Percentiles rank a stretch among this genome's conserved stretches.
Evolutionary conservation across 2,329 filamentous ascomycete genomes (phyloP).

Genomic region (Immersiporthe knoxdaviesiana): DNA sequence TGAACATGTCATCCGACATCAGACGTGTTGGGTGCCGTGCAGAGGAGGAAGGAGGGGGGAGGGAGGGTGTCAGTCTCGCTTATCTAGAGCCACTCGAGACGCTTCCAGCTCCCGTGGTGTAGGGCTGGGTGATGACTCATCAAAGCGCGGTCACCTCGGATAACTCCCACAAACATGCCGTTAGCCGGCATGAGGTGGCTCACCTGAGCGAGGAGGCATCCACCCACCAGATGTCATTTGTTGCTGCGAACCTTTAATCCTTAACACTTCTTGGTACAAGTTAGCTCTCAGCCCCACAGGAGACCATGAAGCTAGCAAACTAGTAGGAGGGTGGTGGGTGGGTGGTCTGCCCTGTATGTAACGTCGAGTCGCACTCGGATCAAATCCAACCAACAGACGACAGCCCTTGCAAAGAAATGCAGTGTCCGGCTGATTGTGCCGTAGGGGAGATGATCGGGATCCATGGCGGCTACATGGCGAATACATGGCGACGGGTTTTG

Average conservation of each 20-base stretch:
- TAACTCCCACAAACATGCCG: not conserved
- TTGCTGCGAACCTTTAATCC: not conserved
- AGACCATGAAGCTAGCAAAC: not conserved
- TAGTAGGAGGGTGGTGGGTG: conserved; percentile 9
- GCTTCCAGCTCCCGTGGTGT: conserved; percentile 4
- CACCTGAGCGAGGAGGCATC: not conserved
- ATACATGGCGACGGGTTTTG: not conserved
- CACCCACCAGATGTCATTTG: not conserved
- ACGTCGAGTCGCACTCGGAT: conserved; percentile 27
- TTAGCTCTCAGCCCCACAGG: not conserved
- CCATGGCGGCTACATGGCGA: not conserved
- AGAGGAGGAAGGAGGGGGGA: not conserved
- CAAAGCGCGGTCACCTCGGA: not conserved
- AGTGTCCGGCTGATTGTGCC: conserved; percentile 3
- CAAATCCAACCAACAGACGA: conserved; percentile 17
- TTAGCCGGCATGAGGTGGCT: not conserved
- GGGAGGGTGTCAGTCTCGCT: conserved; percentile 4
- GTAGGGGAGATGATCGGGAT: conserved; percentile 6
- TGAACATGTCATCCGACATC: not conserved
- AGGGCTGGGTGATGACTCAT: conserved; percentile 10
- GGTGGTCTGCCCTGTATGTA: conserved; percentile 25
- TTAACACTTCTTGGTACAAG: not conserved
- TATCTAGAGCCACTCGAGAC: conserved; percentile 5
- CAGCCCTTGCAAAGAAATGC: not conserved
- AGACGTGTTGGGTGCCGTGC: conserved; percentile 6